Evolutionary conservation across 2,329 filamentous ascomycete genomes (phyloP).

Genomic region (Thielaviopsis populi): DNA sequence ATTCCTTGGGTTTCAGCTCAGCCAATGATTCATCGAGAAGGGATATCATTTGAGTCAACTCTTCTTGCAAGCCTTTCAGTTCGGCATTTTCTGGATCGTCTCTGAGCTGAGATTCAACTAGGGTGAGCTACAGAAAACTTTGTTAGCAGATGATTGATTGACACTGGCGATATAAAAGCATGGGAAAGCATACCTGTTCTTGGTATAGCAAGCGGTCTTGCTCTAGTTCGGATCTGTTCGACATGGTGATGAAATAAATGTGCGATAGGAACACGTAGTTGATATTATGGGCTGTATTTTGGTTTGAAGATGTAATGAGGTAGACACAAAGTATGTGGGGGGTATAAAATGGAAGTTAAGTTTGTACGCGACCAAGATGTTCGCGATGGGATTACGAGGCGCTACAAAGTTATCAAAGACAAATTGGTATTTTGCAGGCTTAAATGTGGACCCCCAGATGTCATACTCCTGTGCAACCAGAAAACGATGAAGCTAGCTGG

Average conservation of each 20-base stretch:
- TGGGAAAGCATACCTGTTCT: slow-evolving; percentile 34
- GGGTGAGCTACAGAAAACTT: slow-evolving; percentile 46
- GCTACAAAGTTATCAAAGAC: neutral
- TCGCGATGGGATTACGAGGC: neutral
- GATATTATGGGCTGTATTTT: neutral
- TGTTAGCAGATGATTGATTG: slow-evolving; percentile 19
- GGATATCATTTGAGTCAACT: slow-evolving; percentile 69
- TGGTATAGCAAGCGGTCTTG: slow-evolving; percentile 40
- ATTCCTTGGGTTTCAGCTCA: slow-evolving; percentile 47
- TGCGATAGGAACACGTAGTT: no score
- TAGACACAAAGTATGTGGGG: neutral
- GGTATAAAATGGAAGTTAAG: neutral
- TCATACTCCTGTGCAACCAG: neutral
- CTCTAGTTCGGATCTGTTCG: slow-evolving; percentile 27
- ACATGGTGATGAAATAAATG: slow-evolving; percentile 3
- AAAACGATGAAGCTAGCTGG: no score
- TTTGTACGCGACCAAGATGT: neutral
- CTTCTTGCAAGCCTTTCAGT: slow-evolving; percentile 59
- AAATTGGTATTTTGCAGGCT: neutral
- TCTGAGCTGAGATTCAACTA: slow-evolving; percentile 59
- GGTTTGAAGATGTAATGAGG: neutral
- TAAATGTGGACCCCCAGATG: neutral
- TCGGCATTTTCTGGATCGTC: slow-evolving; percentile 69
- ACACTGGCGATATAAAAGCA: neutral
- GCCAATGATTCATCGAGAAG: slow-evolving; percentile 67